phyloP scores from a whole-genome alignment of 1,284 basidiomycete species.

The Sutorius eximius region DNA sequence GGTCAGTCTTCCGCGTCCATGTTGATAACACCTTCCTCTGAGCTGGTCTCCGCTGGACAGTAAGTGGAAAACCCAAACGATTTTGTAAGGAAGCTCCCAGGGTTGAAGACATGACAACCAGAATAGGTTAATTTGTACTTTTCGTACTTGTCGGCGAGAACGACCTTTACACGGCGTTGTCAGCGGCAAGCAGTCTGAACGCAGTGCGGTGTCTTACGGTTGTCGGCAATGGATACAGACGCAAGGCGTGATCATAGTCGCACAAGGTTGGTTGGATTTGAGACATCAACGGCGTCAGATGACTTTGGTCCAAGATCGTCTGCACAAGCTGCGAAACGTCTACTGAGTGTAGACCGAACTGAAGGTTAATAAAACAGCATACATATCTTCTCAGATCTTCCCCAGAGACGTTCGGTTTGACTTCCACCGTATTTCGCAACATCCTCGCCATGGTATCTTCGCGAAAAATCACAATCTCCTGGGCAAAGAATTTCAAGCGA shows the following conservation, averaged over 20 bases:
- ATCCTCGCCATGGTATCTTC: slow-evolving; percentile 95
- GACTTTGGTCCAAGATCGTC: slow-evolving; percentile 88
- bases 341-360: slow-evolving; percentile 5
- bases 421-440: slow-evolving; percentile 86
- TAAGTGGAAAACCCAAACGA: slow-evolving; percentile 87
- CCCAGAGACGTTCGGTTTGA: slow-evolving; percentile 73
- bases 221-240: slow-evolving; percentile 94
- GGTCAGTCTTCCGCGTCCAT: slow-evolving; percentile 35
- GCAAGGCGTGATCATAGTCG: slow-evolving; percentile 90
- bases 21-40: slow-evolving; percentile 62
- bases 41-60: slow-evolving; percentile 73
- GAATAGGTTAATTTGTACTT: slow-evolving; percentile 96
- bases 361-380: slow-evolving; percentile 32
- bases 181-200: background rate
- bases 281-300: slow-evolving; percentile 83
- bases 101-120: slow-evolving; percentile 98
- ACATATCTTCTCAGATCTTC: slow-evolving; percentile 88
- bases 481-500: slow-evolving; percentile 92
- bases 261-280: slow-evolving; percentile 86
- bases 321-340: slow-evolving; percentile 74
- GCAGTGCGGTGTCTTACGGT: slow-evolving; percentile 51
- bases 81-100: slow-evolving; percentile 83
- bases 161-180: slow-evolving; percentile 52
- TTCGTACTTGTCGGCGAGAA: slow-evolving; percentile 98
- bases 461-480: slow-evolving; percentile 93